These are phyloP conservation scores for Wallacemonas collosoma DNA, from an alignment of 208 protist species.

Conservation along the genomic window DNA sequence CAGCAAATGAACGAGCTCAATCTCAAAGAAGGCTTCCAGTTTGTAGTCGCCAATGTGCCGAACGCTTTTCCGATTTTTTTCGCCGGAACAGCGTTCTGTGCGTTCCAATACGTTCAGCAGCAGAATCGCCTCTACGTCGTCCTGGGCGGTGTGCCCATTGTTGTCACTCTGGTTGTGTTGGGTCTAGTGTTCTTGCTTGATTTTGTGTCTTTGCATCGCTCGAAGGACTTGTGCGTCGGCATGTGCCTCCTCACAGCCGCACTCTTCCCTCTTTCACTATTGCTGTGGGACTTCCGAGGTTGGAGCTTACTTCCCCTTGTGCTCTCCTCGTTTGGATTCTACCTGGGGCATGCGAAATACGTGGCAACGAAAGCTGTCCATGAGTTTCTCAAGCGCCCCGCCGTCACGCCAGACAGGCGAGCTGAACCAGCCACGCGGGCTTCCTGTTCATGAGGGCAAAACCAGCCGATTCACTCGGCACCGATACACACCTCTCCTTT, in stretches of 20 bases:
- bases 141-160: conserved; percentile 56
- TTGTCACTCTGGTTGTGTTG: conserved; percentile 57
- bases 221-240: conserved; percentile 60
- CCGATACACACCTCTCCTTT: conserved; percentile 1
- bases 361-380: conserved; percentile 41
- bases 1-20: conserved; percentile 51
- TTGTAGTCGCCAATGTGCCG: conserved; percentile 66
- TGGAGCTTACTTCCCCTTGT: conserved; percentile 60
- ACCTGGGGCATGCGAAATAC: conserved; percentile 49
- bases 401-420: conserved; percentile 12
- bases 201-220: conserved; percentile 46
- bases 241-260: conserved; percentile 51
- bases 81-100: conserved; percentile 60
- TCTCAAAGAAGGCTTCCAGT: conserved; percentile 48
- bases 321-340: conserved; percentile 56
- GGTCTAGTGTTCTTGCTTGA: conserved; percentile 68
- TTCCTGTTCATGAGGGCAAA: conserved; percentile 7
- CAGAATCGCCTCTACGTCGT: conserved; percentile 63
- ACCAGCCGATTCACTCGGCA: conserved; percentile 7
- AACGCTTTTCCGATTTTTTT: conserved; percentile 72
- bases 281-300: conserved; percentile 64
- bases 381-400: conserved; percentile 40
- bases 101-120: conserved; percentile 69
- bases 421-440: not conserved
- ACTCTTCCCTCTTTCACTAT: conserved; percentile 66